Evolutionary conservation across 345 rosid species (phyloP).

Genomic region (Viola odorata): DNA sequence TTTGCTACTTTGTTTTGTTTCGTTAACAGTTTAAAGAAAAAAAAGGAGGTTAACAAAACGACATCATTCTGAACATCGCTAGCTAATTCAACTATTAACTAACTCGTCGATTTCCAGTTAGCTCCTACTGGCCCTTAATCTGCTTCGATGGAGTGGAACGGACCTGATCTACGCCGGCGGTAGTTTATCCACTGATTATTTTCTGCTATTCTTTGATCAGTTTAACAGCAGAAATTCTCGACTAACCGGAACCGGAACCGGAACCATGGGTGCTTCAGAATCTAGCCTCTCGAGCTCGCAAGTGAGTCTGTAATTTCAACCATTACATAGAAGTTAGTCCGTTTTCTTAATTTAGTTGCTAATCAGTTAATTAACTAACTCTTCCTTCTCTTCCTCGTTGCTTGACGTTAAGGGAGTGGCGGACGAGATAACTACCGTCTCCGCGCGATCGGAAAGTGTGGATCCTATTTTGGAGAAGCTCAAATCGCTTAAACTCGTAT

Average conservation of each 20-base stretch:
- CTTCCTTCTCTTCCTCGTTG: not conserved
- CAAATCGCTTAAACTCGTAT: conserved; percentile 69
- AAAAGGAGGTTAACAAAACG: too few species aligned
- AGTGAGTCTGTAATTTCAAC: conserved; percentile 31
- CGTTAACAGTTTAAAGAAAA: too few species aligned
- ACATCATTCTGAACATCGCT: too few species aligned
- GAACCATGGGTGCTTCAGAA: conserved; percentile 30
- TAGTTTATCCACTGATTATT: too few species aligned
- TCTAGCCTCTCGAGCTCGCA: conserved; percentile 40
- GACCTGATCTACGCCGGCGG: too few species aligned
- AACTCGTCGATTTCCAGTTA: too few species aligned
- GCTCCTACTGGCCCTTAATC: too few species aligned
- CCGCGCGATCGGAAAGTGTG: conserved; percentile 49
- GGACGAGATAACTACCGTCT: conserved; percentile 79
- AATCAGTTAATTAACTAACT: not conserved
- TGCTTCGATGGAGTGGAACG: too few species aligned
- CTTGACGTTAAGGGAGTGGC: conserved; percentile 20
- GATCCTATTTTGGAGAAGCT: conserved; percentile 77
- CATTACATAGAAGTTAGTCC: not conserved
- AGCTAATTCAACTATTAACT: too few species aligned
- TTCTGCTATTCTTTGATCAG: too few species aligned
- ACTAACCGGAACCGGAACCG: too few species aligned
- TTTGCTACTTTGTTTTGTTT: too few species aligned
- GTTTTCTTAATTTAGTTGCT: not conserved
- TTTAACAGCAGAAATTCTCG: not conserved